A percentile compares a stretch with the other conserved stretches of the same genome.
Evolutionary conservation across 768 basidiomycete genomes (phyloP).

Genomic region (Agrocybe chaxingu): DNA sequence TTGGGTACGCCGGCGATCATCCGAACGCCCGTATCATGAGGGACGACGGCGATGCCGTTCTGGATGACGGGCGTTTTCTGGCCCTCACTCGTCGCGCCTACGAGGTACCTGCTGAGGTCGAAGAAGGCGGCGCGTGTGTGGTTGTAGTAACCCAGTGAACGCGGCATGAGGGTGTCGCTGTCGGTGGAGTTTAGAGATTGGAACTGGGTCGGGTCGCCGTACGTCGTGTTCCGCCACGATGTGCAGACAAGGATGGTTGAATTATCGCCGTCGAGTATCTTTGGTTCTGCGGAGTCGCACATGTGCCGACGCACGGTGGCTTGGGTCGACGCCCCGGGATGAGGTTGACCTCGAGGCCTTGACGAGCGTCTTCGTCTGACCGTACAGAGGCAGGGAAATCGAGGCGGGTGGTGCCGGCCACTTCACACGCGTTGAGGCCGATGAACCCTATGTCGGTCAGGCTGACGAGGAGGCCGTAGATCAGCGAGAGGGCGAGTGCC

Average conservation of each 20-base stretch:
- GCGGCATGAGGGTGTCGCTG: constrained; percentile 20
- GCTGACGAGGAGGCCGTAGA: constrained; percentile 6
- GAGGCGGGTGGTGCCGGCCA: constrained; percentile 9
- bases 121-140: background rate
- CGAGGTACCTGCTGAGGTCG: constrained; percentile 14
- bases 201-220: constrained; percentile 15
- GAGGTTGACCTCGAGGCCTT: background rate
- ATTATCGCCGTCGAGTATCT: constrained; percentile 1
- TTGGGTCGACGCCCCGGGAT: constrained; percentile 4
- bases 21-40: constrained; percentile 13
- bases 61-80: constrained; percentile 6
- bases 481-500: constrained; percentile 13
- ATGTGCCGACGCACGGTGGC: background rate
- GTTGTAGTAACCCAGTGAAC: constrained; percentile 8
- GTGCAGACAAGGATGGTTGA: constrained; percentile 13
- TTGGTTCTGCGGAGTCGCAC: constrained; percentile 1
- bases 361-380: constrained; percentile 10
- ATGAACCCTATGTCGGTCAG: constrained; percentile 8
- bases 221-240: constrained; percentile 21
- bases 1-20: constrained; percentile 17
- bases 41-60: constrained; percentile 15
- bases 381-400: constrained; percentile 18
- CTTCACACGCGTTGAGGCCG: constrained; percentile 3
- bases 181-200: constrained; percentile 19
- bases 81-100: constrained; percentile 10